Percentiles rank a stretch among this genome's conserved stretches.
Conservation (phyloP, 768 basidiomycete genomes). For the Vararia minispora region DNA sequence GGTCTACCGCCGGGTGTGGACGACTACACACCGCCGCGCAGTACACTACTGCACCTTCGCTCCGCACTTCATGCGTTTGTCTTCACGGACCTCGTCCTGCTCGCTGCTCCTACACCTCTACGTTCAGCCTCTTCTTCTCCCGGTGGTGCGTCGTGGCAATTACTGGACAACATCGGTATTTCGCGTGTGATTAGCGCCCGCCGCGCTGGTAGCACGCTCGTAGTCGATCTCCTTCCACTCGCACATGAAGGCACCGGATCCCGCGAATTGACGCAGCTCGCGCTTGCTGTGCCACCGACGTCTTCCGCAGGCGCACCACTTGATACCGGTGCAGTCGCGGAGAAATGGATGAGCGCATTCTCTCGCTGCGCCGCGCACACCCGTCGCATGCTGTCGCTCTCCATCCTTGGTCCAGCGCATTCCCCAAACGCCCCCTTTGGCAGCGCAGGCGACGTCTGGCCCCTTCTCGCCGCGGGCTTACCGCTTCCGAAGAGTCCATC, state of each 20-base stretch:
- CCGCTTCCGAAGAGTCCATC: slow-evolving; percentile 72
- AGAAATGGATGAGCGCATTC: slow-evolving; percentile 43
- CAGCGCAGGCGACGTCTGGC: slow-evolving; percentile 18
- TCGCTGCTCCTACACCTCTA: slow-evolving; percentile 32
- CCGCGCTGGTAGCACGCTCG: slow-evolving; percentile 25
- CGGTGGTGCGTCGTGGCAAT: slow-evolving; percentile 26
- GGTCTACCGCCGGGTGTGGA: slow-evolving; percentile 5
- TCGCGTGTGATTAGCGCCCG: slow-evolving; percentile 36
- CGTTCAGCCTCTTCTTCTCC: slow-evolving; percentile 9
- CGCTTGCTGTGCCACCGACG: slow-evolving; percentile 18
- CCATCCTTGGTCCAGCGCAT: no score
- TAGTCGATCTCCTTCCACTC: slow-evolving; percentile 42
- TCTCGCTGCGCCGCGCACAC: slow-evolving; percentile 41
- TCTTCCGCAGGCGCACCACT: slow-evolving; percentile 23
- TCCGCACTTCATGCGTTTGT: slow-evolving; percentile 25
- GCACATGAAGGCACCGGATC: slow-evolving; percentile 24
- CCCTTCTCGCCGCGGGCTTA: slow-evolving; percentile 31
- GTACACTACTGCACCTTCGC: background rate
- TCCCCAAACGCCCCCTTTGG: slow-evolving; percentile 19
- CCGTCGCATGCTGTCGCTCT: slow-evolving; percentile 30
- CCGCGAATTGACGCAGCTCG: slow-evolving; percentile 28
- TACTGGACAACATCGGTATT: slow-evolving; percentile 35
- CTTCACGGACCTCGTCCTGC: slow-evolving; percentile 62
- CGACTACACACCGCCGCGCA: background rate
- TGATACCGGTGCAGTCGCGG: slow-evolving; percentile 16